Conservation (phyloP, 805 yeast species). For the Wickerhamomyces mucosus region DNA sequence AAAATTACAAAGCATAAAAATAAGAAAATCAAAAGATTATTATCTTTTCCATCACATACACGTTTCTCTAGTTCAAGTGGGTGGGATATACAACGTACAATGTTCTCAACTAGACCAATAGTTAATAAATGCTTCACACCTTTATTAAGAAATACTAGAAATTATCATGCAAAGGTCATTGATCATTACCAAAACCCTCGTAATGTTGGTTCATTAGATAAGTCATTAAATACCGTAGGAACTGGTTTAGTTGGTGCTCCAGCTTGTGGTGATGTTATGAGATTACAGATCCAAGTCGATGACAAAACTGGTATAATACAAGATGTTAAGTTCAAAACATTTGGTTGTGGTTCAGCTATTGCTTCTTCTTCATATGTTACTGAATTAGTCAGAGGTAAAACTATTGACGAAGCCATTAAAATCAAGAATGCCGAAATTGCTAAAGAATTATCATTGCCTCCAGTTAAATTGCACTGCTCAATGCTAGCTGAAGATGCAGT, state of each 20-base stretch:
- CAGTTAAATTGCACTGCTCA: constrained; percentile 94
- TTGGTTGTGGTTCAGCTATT: constrained; percentile 98
- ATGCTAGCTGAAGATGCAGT: constrained; percentile 99
- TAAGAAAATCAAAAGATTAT: too few relatives aligned
- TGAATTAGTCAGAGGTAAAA: constrained; percentile 89
- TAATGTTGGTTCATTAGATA: constrained; percentile 90
- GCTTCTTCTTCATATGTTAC: constrained; percentile 95
- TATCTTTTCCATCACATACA: too few relatives aligned
- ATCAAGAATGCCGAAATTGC: constrained; percentile 94
- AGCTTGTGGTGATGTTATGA: constrained; percentile 99
- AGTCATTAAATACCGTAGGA: constrained; percentile 68
- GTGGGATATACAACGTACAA: too few relatives aligned
- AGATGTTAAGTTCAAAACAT: constrained; percentile 95
- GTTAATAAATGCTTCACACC: constrained; percentile 12
- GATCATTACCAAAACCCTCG: constrained; percentile 97
- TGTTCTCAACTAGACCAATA: constrained; percentile 14
- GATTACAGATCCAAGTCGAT: constrained; percentile 87
- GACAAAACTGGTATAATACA: constrained; percentile 85
- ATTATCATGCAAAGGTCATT: constrained; percentile 87
- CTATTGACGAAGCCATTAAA: constrained; percentile 85
- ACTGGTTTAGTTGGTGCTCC: constrained; percentile 99
- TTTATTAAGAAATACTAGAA: constrained; percentile 22
- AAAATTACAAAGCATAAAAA: too few relatives aligned
- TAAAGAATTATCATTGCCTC: constrained; percentile 88
- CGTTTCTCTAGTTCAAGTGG: too few relatives aligned